Evolutionary conservation across 352 stramenopile genomes (phyloP), one percentile per base, ranked within the genome.

Genomic region (Globisporangium yorkense): DNA sequence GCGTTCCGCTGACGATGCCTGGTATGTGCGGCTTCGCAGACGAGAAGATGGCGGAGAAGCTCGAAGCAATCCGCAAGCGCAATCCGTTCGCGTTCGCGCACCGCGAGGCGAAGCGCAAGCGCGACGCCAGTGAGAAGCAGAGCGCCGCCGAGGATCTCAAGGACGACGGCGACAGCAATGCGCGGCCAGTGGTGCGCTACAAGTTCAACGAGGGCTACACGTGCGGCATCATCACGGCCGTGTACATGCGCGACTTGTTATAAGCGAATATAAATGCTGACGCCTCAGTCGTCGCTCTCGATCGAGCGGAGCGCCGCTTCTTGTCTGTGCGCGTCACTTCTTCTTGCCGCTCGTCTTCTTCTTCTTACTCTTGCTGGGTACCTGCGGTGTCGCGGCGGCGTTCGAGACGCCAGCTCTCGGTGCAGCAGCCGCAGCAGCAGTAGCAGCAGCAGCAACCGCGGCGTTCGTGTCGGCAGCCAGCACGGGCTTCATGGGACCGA

Each of bases 141-240:
- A 64, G 74, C 53, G 63, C 74, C 20, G 62, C 74, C 20, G 62
- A 74, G 45, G 56, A 56, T 20, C 58, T 56, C 20, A 55, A 63
- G 8, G 35, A 29, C 20, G 57, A 57, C 31, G 63, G 43, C 40
- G 40, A 54, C 37, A 57, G 35, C 13, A 58, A 73, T 45, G 41
- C 56, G 12, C 67, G 82, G n/a, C 62, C 67, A 2, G 62, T 71
- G 29, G 80, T 97, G 56, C 80, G 77, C 31, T 97, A 89, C 71
- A 91, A 93, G 62, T 96, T 91, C 57, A 94, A 97, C 53, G 85
- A 96, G 73, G 89, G 89, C 43, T 95, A 92, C 70, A 96, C 84
- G 29, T 88, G 86, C 64, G 88, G 87, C 62, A 95, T 97, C 57
- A 93, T 93, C 68, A 91, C 87, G 59, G 66, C 77, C 21, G 89